Conservation (phyloP, 768 basidiomycete genomes). For the Xerocomellus intermedius region DNA sequence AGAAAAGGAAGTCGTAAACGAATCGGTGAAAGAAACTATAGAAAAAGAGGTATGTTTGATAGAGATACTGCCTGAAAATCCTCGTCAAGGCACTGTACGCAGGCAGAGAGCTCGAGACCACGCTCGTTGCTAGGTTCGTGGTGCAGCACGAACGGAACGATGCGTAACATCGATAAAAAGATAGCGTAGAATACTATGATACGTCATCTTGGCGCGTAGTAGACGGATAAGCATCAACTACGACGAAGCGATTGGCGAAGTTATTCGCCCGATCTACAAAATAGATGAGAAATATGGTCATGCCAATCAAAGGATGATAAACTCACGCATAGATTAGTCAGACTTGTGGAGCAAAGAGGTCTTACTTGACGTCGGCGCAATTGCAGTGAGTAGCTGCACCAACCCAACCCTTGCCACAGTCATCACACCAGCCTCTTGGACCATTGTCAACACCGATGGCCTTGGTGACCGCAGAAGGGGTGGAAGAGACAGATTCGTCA, state of each 20-base stretch:
- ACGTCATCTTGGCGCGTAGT: conserved; percentile 30
- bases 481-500: conserved; percentile 52
- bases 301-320: not conserved
- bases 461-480: conserved; percentile 39
- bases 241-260: conserved; percentile 40
- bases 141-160: conserved; percentile 56
- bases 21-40: not conserved
- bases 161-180: conserved; percentile 56
- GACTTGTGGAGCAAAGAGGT: not conserved
- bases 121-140: conserved; percentile 65
- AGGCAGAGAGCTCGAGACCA: conserved; percentile 50
- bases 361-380: conserved; percentile 66
- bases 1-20: conserved; percentile 1
- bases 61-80: conserved; percentile 25
- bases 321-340: conserved; percentile 31
- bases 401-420: conserved; percentile 68
- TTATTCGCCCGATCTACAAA: conserved; percentile 32
- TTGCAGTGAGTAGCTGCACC: conserved; percentile 54
- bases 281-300: conserved; percentile 16
- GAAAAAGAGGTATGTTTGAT: conserved; percentile 9
- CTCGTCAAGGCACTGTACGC: conserved; percentile 21
- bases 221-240: conserved; percentile 40
- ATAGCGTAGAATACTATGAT: conserved; percentile 35
- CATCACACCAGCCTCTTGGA: conserved; percentile 66
- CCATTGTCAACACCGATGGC: conserved; percentile 71